Evolutionary conservation across 2,329 filamentous ascomycete genomes (phyloP), one percentile per base, ranked within the genome.

Genomic region (Claviceps pusilla): DNA sequence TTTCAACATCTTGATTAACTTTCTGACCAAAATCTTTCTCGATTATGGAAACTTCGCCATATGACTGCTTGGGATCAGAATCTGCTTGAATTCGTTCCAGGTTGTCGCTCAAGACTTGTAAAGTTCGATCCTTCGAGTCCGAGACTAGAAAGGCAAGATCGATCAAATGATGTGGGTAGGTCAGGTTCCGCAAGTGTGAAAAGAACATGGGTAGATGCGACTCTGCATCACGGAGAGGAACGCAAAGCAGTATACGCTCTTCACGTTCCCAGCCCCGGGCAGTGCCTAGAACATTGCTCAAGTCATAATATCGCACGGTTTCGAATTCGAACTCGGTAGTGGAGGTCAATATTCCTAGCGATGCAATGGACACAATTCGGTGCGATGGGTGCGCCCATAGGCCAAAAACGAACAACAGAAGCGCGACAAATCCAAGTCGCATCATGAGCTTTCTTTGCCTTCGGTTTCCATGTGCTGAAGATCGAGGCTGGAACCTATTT

Each of bases 1-100:
- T 95, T 72, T 98, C 93, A 31, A 97, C 89, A 71, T 98, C 91
- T 70, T 98, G 93, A 59, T 95, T 88, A 57, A 98, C 93, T 67
- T 91, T 91, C 68, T 98, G 93, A 3, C 93, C 93, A 73, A 98
- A 98, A 68, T 98, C 91, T 72, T 98, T 98, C 71, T 97, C 89
- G 60, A 98, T 90, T 57, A 98, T 93, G 0, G 89, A 95, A 56
- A 98, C 93, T 72, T 98, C 93, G 57, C 93, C 93, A 65, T 90
- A 98, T 16, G 86, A 83, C 70, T 90, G 84, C 61, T 82, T 84
- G 11, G 84, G 82, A 61, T 96, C 87, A 28, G 83, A 76, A 57
- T 93, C 80, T 29, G 80, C 82, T 71, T 98, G 93, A 14, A 96
- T 77, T 45, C 83, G 80, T 61, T 88, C 80, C 53, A 98, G 73